Evolutionary conservation across 2,329 filamentous ascomycete species (phyloP), one percentile per base, ranked within the genome.

Genomic region (Aspergillus spinulosporus): DNA sequence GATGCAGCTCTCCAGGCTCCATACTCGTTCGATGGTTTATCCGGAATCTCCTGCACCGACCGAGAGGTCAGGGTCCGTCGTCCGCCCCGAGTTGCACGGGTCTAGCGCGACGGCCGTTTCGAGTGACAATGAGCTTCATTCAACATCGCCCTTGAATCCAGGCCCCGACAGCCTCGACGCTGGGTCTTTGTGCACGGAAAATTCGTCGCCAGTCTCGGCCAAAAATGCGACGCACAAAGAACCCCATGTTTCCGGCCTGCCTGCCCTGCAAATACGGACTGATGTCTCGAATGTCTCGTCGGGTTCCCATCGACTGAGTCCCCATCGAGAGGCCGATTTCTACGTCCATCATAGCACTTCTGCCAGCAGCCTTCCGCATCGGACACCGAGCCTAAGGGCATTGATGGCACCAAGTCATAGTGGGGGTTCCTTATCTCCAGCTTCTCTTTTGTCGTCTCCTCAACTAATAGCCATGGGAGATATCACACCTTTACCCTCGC

Each of bases 401-500:
- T 66, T 74, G 12, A 67, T 76, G 26, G 69, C 68, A 11, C 59
- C 72, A 3, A 65, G 73, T 44, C 74, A 75, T 9, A 76, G 72
- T 51, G 71, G 73, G 3, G 76, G 74, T 9, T 79, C 78, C 1
- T 65, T 79, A 15, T 80, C 85, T 1, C 81, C 87, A 9, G 88
- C 83, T 65, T 91, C 88, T 3, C 77, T 82, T 31, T 80, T 88
- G n/a, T 84, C 88, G 5, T 92, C 88, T 54, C 89, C 89, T 3
- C 83, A 89, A 61, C 84, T 92, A 53, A 82, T 85, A 57, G 88
- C 88, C 45, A 88, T 92, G 84, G 85, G 86, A 59, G 88, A 91
- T 69, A 81, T 94, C 60, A 93, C 90, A 3, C 89, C 89, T 54
- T 76, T 94, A 34, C 89, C 89, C 2, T 93, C 89, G 21, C 89